Evolutionary conservation across 1,139 yeast genomes (phyloP), one percentile per base, ranked within the genome.

Genomic region (Blastobotrys buckinghamii): DNA sequence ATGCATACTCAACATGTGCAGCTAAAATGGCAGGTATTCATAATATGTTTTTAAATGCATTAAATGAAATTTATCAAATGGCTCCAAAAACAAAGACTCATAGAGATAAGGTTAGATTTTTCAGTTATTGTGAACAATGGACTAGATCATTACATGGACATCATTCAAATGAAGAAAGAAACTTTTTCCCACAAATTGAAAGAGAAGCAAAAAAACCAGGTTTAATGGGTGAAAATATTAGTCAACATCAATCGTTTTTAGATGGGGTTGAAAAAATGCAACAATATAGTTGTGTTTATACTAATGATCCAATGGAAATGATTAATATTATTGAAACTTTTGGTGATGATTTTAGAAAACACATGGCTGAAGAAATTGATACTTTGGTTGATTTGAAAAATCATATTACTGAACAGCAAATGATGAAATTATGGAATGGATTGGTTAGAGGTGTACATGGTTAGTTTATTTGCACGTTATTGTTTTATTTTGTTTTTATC

Each of bases 181-280:
- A 39, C 6, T 43, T 43, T 19, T 43, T 43, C 37, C 46, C 46
- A n/a, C 36, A 29, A 19, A 36, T 43, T 27, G 46, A 43, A 10
- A 17, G 32, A 15, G 29, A 26, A 7, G 46, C 46, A 15, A 20
- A 20, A 24, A 43, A 43, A 19, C 46, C 46, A 1, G 44, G 44
- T 19, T 27, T 43, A 17, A 43, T 43, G 46, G 36, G 13, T 2
- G 20, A 33, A 24, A 43, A 43, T n/a, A 19, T 43, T 27, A 12
- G 30, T 13, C 46, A 43, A 20, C 46, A 43, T 29, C 27, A 43
- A 5, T 13, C 19, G 22, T 43, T 43, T 24, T 35, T 16, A 7
- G 35, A 13, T 15, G 46, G 46, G 2, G 35, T 37, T 13, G 36
- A 43, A 6, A 22, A 36, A 19, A n/a, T 43, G 17, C 16, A 26